Evolutionary conservation across 2,329 filamentous ascomycete genomes (phyloP).

Genomic region (Ceratocystis huliohia): DNA sequence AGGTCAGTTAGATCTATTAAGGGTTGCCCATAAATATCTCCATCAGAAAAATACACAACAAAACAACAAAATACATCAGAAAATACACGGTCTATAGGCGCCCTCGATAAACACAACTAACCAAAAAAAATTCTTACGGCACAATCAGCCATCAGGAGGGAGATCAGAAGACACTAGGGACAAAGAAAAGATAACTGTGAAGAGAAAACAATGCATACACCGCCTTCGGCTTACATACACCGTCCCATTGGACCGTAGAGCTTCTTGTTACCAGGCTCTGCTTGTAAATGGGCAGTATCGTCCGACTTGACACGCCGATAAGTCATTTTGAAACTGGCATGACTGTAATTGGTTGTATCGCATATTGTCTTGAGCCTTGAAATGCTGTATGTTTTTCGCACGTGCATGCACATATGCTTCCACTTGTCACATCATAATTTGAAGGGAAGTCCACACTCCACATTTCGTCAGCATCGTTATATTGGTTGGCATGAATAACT

Average conservation of each 20-base stretch:
- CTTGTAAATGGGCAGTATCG: not conserved
- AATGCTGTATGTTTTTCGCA: not conserved
- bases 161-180: not conserved
- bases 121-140: not conserved
- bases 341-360: not conserved
- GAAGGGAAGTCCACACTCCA: not conserved
- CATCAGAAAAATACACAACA: too few relatives aligned
- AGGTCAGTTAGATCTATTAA: not conserved
- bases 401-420: not conserved
- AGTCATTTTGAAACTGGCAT: not conserved
- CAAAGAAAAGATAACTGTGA: not conserved
- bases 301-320: not conserved
- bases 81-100: too few relatives aligned
- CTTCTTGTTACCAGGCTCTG: not conserved
- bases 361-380: not conserved
- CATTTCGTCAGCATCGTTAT: not conserved
- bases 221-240: not conserved
- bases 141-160: not conserved
- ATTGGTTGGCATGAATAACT: not conserved
- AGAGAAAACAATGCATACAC: not conserved
- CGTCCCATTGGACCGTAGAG: not conserved
- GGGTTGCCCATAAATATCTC: too few relatives aligned
- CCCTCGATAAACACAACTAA: too few relatives aligned
- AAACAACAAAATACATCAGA: too few relatives aligned
- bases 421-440: constrained; percentile 1